Evolutionary conservation across 208 protist genomes (phyloP), one percentile per base, ranked within the genome.

Genomic region (Herpetomonas tarakana): DNA sequence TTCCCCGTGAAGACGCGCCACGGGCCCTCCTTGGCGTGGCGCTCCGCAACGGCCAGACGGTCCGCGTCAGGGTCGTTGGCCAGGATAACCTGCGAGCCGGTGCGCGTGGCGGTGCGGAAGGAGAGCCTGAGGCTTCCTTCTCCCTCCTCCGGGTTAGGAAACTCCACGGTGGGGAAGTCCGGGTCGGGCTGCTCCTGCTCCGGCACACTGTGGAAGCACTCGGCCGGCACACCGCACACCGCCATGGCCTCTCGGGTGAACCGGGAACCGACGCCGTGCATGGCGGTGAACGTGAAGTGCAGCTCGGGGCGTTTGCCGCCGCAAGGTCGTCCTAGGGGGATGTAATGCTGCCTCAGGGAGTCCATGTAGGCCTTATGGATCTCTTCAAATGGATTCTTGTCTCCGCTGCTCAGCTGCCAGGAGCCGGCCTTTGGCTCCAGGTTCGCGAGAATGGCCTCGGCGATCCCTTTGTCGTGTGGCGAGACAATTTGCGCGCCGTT

Each of bases 41-140:
- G 71, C 76, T 99, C 97, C 38, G 95, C 96, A 24, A 99, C 81
- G 12, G 97, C 97, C 25, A 99, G 81, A 28, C 98, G 79, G 75
- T 99, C 98, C 1, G 98, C 97, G 67, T 99, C 98, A 16, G 98
- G 98, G 74, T 99, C 98, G 69, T 99, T 99, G 3, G 98, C 98
- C 16, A 99, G 58, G 47, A 99, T 97, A 0, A 99, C 44, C 12
- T 44, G n/a, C 24, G 83, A 54, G 19, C 71, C 74, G 38, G 58
- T 35, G 0, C 19, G 28, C 1, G 96, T 69, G 11, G 97, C 97
- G 3, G 65, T 82, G 11, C 83, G 61, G n/a, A 98, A 96, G 19
- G 96, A 81, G 11, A 98, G 76, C 9, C 82, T 49, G 24, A 98
- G 79, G 45, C 81, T 78, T 44, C 82, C 74, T 68, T 96, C 93